Evolutionary conservation across 352 stramenopile species (phyloP).

Genomic region (Globisporangium paddicum): DNA sequence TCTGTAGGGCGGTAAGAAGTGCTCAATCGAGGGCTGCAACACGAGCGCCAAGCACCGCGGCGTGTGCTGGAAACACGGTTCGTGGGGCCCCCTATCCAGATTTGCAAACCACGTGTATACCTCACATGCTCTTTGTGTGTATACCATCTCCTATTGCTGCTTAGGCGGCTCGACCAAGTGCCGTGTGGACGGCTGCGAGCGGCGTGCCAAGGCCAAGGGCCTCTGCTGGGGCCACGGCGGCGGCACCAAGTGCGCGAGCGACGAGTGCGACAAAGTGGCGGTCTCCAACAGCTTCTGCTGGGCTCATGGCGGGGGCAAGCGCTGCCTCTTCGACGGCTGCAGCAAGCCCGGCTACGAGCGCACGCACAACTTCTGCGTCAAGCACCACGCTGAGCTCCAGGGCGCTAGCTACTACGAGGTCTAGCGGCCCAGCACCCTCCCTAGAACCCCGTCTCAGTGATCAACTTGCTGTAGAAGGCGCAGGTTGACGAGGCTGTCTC

Average conservation of each 20-base stretch:
- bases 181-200: conserved; percentile 12
- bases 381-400: conserved; percentile 21
- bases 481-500: too few relatives aligned
- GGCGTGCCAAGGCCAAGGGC: conserved; percentile 17
- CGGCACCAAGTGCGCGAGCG: conserved; percentile 13
- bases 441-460: too few relatives aligned
- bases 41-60: conserved; percentile 37
- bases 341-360: conserved; percentile 29
- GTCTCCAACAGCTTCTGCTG: conserved; percentile 28
- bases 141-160: too few relatives aligned
- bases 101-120: too few relatives aligned
- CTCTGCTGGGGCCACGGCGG: conserved; percentile 20
- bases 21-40: conserved; percentile 27
- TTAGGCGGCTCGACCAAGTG: conserved; percentile 17
- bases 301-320: too few relatives aligned
- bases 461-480: too few relatives aligned
- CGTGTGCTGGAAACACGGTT: conserved; percentile 50
- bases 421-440: too few relatives aligned
- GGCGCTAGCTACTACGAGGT: conserved; percentile 24
- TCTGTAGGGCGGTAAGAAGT: conserved; percentile 42
- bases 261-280: conserved; percentile 13
- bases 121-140: too few relatives aligned
- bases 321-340: conserved; percentile 30
- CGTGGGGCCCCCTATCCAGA: background rate
- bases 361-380: conserved; percentile 25